phyloP scores from a whole-genome alignment of 768 basidiomycete species.

The Rhizopogon rudus region DNA sequence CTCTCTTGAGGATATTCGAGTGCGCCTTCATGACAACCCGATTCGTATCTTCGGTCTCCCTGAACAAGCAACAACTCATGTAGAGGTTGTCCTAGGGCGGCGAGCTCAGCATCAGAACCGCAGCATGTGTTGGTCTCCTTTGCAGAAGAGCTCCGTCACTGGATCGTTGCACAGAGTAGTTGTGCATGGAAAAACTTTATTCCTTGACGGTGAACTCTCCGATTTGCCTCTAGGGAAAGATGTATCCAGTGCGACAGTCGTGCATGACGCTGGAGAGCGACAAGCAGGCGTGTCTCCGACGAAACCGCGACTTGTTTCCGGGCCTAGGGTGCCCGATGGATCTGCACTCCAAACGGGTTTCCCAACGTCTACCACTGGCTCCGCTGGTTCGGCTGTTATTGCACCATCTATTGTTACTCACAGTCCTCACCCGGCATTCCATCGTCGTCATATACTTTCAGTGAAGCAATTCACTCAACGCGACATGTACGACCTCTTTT shows the following conservation, averaged over 20 bases:
- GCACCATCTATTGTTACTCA: conserved; percentile 14
- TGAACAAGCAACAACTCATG: conserved; percentile 80
- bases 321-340: conserved; percentile 27
- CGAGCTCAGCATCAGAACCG: conserved; percentile 49
- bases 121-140: conserved; percentile 74
- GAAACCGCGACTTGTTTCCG: conserved; percentile 24
- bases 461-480: conserved; percentile 90
- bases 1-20: conserved; percentile 75
- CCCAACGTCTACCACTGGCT: neutral
- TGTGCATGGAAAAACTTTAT: conserved; percentile 82
- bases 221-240: conserved; percentile 61
- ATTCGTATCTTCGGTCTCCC: conserved; percentile 87
- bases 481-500: conserved; percentile 91
- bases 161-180: conserved; percentile 90
- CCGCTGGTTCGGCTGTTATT: conserved; percentile 1
- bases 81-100: conserved; percentile 90
- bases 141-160: conserved; percentile 54
- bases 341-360: conserved; percentile 10
- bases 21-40: conserved; percentile 89
- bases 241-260: conserved; percentile 57
- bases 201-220: conserved; percentile 78
- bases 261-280: conserved; percentile 33
- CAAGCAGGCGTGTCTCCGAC: conserved; percentile 11
- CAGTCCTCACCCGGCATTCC: conserved; percentile 77
- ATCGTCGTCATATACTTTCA: conserved; percentile 87